Evolutionary conservation across 139 green algal species (phyloP).

Genomic region (Zygnema circumcarinatum): DNA sequence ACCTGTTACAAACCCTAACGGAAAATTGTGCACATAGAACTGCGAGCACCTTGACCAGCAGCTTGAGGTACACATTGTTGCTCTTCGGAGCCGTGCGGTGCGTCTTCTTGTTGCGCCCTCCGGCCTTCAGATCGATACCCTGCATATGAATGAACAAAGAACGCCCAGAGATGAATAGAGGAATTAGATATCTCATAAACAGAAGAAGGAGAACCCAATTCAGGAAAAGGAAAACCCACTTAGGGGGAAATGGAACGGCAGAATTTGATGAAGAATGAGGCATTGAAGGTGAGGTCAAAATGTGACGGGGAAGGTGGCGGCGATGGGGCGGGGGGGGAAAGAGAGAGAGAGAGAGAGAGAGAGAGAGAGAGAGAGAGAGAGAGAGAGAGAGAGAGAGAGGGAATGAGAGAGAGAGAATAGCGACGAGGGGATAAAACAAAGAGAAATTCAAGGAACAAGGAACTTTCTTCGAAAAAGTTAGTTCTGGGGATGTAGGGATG

Average conservation of each 20-base stretch:
- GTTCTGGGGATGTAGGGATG: too few relatives aligned
- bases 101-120: constrained; percentile 93
- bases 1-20: too few relatives aligned
- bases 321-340: not conserved
- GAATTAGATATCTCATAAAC: not conserved
- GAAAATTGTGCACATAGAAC: too few relatives aligned
- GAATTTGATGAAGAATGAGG: not conserved
- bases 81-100: constrained; percentile 89
- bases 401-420: not conserved
- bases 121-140: constrained; percentile 97
- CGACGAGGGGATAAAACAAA: not conserved
- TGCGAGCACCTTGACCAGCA: constrained; percentile 99
- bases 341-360: not conserved
- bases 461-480: too few relatives aligned
- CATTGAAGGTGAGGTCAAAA: not conserved
- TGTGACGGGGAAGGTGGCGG: not conserved
- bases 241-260: not conserved
- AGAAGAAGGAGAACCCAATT: not conserved
- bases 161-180: not conserved
- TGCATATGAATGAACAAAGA: constrained; percentile 61
- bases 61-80: constrained; percentile 98
- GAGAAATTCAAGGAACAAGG: too few relatives aligned
- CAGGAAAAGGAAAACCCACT: not conserved
- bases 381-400: not conserved
- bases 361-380: not conserved